phyloP scores from a whole-genome alignment of 106 monocot genomes.

The Dendrobium nobile region DNA sequence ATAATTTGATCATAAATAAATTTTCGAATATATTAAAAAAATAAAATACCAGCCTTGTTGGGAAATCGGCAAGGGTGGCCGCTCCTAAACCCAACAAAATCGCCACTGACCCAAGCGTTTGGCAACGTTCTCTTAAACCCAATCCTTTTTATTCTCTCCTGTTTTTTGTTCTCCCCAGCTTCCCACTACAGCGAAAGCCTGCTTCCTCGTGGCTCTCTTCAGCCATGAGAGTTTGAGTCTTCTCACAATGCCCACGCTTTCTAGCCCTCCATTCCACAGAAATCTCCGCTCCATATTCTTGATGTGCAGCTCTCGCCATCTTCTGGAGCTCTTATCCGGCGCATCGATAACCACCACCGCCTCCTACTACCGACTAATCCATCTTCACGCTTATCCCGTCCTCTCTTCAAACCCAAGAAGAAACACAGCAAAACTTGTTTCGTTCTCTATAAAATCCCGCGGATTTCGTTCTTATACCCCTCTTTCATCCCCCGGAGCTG shows the following conservation, averaged over 20 bases:
- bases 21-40: too few relatives aligned
- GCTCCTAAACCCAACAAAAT: too few relatives aligned
- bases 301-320: background rate
- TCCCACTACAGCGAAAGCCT: background rate
- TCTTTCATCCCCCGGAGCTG: background rate
- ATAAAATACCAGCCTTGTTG: too few relatives aligned
- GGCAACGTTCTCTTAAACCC: too few relatives aligned
- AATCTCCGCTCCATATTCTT: background rate
- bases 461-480: constrained; percentile 5
- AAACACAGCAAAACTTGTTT: background rate
- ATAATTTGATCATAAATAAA: too few relatives aligned
- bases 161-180: background rate
- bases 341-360: background rate
- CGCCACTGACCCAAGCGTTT: too few relatives aligned
- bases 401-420: background rate
- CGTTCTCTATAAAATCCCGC: background rate
- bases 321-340: background rate
- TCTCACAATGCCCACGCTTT: background rate
- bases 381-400: background rate
- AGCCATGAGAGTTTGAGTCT: constrained; percentile 3
- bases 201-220: background rate
- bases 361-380: background rate
- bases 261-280: background rate
- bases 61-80: too few relatives aligned
- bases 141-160: too few relatives aligned